Conservation (phyloP, 352 stramenopile species). For the Pythium chondricola region DNA sequence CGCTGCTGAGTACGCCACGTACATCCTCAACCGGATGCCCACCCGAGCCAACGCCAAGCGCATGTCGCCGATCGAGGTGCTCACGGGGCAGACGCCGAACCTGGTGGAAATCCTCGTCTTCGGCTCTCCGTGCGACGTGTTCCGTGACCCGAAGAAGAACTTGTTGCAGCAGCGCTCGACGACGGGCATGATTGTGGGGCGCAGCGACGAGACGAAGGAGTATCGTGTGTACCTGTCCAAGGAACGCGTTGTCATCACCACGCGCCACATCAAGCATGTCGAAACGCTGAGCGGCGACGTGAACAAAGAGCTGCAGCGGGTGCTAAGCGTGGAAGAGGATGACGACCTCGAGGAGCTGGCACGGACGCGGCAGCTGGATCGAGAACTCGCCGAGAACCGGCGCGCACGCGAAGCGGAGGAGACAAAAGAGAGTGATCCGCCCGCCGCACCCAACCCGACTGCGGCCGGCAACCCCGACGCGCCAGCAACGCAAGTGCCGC, state of each 20-base stretch:
- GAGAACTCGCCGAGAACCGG: neutral
- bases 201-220: conserved; percentile 20
- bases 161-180: neutral
- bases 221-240: conserved; percentile 11
- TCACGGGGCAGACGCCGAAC: neutral
- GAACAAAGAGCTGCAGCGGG: conserved; percentile 8
- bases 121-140: conserved; percentile 15
- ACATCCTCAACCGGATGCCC: conserved; percentile 22
- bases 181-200: conserved; percentile 12
- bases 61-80: conserved; percentile 9
- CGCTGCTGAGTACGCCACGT: conserved; percentile 17
- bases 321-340: neutral
- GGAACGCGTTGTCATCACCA: conserved; percentile 8
- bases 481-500: neutral
- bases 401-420: neutral
- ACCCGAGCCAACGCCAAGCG: conserved; percentile 11
- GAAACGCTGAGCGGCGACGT: conserved; percentile 7
- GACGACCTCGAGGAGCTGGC: conserved; percentile 9
- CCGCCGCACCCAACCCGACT: neutral
- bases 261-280: conserved; percentile 8
- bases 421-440: neutral
- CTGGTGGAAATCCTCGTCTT: conserved; percentile 9
- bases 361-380: neutral
- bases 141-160: conserved; percentile 10
- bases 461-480: neutral